Evolutionary conservation across 106 monocot species (phyloP), one percentile per base, ranked within the genome.

Genomic region (Narthecium ossifragum): DNA sequence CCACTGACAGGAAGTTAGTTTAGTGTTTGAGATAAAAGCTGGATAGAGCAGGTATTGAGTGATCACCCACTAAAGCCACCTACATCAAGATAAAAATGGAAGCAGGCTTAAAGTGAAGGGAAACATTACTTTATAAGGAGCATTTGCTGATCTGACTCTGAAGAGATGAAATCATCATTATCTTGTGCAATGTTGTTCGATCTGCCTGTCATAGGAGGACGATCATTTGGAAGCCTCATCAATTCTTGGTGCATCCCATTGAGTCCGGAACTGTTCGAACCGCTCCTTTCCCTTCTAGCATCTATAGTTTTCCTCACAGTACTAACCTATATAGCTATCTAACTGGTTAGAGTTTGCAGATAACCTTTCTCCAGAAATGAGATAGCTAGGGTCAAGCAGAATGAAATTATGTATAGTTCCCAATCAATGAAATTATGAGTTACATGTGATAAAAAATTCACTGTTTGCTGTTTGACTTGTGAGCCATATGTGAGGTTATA

Each of bases 111-210:
- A 55, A 9, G 22, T 6, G 23, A 23, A 53, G 21, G 45, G 33
- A 9, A 34, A 55, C 15, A 15, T 54, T 72, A 78, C 78, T 33
- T 78, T 24, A 78, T 78, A 15, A 78, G 72, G 22, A 78, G 78
- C 55, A 72, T 26, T 18, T 68, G 78, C 32, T 31, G 53, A 62
- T 78, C 79, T 32, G 73, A 73, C 61, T 73, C 73, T 40, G 79
- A 79, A 43, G 73, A 48, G 52, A 79, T 73, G 31, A 74, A 74
- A 37, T 73, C 69, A 69, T 79, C 64, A 58, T 72, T 62, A 25
- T 68, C 68, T 55, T 40, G 65, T n/a, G 24, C 37, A 53, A 3
- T 34, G 27, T n/a, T n/a, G 28, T 40, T 59, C 8, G 47, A 63
- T 36, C 51, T 65, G 18, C 40, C 59, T 46, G 39, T 47, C 18